Conservation (phyloP, 441 rosid species). For the Arabidopsis hybrid region DNA sequence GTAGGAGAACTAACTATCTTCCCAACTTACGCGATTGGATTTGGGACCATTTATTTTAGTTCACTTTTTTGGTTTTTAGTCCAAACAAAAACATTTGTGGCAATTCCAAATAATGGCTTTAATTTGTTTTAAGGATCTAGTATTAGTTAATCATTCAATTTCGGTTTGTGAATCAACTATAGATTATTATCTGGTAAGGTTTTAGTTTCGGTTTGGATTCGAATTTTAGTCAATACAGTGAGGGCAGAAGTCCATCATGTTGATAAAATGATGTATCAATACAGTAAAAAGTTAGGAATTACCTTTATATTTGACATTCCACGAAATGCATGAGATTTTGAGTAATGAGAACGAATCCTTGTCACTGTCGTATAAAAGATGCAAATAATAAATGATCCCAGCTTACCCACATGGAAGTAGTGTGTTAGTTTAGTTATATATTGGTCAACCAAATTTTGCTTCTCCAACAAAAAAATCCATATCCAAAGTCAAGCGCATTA, state of each 20-base stretch:
- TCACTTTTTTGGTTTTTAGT: neutral
- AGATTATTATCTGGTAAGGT: no score
- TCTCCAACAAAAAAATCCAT: no score
- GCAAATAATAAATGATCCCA: neutral
- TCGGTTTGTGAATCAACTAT: no score
- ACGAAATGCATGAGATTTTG: neutral
- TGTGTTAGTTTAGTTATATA: neutral
- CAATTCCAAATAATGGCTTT: neutral
- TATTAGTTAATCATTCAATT: neutral
- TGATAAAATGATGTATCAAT: no score
- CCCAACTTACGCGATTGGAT: constrained; percentile 13
- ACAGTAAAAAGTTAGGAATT: no score
- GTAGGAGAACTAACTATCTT: constrained; percentile 44
- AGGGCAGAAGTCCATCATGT: no score
- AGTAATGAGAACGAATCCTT: neutral
- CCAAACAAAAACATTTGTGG: neutral
- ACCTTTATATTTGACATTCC: neutral
- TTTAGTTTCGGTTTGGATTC: no score
- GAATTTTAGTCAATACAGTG: no score
- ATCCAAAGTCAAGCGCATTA: no score
- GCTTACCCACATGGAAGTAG: neutral
- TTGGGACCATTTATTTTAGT: constrained; percentile 12
- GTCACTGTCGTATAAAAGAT: neutral
- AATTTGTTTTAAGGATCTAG: neutral
- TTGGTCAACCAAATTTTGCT: constrained; percentile 19